Conservation (phyloP, 1,139 yeast genomes). For the Diutina sp. region DNA sequence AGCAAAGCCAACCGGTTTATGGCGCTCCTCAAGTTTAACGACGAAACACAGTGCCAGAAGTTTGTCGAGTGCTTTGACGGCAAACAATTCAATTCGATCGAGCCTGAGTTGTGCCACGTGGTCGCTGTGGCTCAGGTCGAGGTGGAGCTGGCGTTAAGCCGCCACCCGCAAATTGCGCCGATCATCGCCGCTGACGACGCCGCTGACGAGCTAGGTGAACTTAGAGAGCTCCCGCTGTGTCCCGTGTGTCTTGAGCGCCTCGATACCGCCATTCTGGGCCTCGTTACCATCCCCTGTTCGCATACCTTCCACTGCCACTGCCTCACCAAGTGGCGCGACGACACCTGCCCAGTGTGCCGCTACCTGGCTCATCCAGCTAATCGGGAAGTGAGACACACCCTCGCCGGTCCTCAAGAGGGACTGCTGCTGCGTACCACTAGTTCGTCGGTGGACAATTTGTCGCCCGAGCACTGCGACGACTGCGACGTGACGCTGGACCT, state of each 20-base stretch:
- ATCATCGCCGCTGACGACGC: slow-evolving; percentile 35
- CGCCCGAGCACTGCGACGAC: slow-evolving; percentile 21
- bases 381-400: slow-evolving; percentile 21
- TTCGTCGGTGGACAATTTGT: slow-evolving; percentile 1
- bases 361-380: slow-evolving; percentile 43
- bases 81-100: slow-evolving; percentile 70
- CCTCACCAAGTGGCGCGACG: slow-evolving; percentile 81
- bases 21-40: slow-evolving; percentile 65
- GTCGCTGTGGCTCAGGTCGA: slow-evolving; percentile 50
- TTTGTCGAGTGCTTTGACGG: slow-evolving; percentile 66
- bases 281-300: slow-evolving; percentile 82
- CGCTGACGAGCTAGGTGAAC: background rate
- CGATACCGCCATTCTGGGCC: slow-evolving; percentile 73
- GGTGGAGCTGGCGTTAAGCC: background rate
- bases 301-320: slow-evolving; percentile 92
- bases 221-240: slow-evolving; percentile 70
- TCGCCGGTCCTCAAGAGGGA: slow-evolving; percentile 6
- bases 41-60: slow-evolving; percentile 37
- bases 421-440: slow-evolving; percentile 3
- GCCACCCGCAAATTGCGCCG: slow-evolving; percentile 25
- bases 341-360: slow-evolving; percentile 85
- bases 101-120: slow-evolving; percentile 77
- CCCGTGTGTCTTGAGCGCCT: slow-evolving; percentile 88
- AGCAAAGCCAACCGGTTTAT: slow-evolving; percentile 59
- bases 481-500: slow-evolving; percentile 52